Evolutionary conservation across 202 grass and related monocot species (phyloP), one percentile per base, ranked within the genome.

Genomic region (Zoysia matrella): DNA sequence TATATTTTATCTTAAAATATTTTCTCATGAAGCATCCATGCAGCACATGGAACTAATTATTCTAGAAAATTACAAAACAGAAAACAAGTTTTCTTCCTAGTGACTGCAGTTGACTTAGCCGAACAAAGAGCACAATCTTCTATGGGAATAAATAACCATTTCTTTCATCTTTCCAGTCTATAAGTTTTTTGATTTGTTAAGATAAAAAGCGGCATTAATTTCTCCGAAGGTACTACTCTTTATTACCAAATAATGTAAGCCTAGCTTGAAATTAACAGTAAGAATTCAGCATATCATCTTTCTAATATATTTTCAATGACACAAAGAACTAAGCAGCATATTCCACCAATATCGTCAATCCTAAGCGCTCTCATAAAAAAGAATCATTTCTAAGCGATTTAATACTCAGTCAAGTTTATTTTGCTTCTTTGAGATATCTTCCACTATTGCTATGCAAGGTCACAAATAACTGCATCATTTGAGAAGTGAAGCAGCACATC

Each of bases 1-100:
- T 4, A 16, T 4, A n/a, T 3, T 44, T 10, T 36, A 11, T 36
- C 68, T 41, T 47, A 5, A 79, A 54, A 3, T 5, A 30, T 51
- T 67, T 64, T 45, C 57, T 52, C 57, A 63, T 64, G 5, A 73
- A 82, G 5, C 14, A 82, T 53, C 45, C 60, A 72, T 14, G 3
- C 15, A 82, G 53, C 6, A 73, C 7, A 3, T 2, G 15, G 6
- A 53, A 48, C 2, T 45, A 62, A 30, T 42, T 81, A 42, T 51
- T 72, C 39, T 71, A 52, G 63, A 41, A 43, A 67, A 43, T 1
- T 7, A 72, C 40, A 12, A 50, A 18, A 13, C 30, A 5, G 4
- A 46, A 30, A 12, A 64, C 16, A 16, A 13, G 11, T 82, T 6
- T 22, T 53, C 12, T 44, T 45, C 50, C 13, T 8, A 44, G 11